These are phyloP conservation scores for Penicillium mononematosum DNA, from an alignment of 495 filamentous ascomycete genomes.

Conservation along the genomic window DNA sequence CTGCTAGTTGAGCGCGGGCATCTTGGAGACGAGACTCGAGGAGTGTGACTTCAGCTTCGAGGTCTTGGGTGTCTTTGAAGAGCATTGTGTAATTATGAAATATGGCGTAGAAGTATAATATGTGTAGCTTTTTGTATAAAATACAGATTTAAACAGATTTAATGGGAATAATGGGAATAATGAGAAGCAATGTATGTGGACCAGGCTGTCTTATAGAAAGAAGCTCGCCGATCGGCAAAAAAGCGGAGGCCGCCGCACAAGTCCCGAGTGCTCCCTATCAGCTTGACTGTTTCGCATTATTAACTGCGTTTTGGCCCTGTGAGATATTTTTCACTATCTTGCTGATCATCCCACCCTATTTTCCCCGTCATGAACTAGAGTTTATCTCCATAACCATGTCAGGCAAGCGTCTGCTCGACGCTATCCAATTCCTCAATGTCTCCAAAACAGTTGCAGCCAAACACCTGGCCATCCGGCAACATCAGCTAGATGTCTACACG, in stretches of 20 bases:
- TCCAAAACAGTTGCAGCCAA: constrained; percentile 73
- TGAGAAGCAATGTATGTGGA: not conserved
- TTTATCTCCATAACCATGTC: constrained; percentile 50
- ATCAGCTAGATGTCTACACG: constrained; percentile 76
- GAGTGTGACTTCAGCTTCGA: constrained; percentile 23
- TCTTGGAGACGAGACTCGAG: constrained; percentile 28
- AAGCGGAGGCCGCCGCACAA: not conserved
- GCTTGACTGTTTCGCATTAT: constrained; percentile 5
- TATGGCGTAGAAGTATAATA: constrained; percentile 1
- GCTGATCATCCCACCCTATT: constrained; percentile 11
- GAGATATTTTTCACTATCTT: constrained; percentile 9
- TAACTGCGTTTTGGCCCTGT: not conserved
- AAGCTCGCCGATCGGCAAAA: constrained; percentile 1
- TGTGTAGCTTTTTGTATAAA: constrained; percentile 11
- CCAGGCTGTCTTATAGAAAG: not conserved
- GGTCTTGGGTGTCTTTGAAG: constrained; percentile 10
- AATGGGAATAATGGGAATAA: not conserved
- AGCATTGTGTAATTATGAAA: constrained; percentile 13
- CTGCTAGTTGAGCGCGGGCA: constrained; percentile 24
- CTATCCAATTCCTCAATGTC: constrained; percentile 74
- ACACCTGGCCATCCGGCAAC: constrained; percentile 72
- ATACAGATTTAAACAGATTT: not conserved
- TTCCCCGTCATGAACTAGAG: constrained; percentile 14
- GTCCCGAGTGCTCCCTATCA: constrained; percentile 27
- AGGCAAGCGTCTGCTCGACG: constrained; percentile 72